These are phyloP conservation scores for Colletotrichum kahawae DNA, from an alignment of 2,329 filamentous ascomycete genomes.

Conservation along the genomic window DNA sequence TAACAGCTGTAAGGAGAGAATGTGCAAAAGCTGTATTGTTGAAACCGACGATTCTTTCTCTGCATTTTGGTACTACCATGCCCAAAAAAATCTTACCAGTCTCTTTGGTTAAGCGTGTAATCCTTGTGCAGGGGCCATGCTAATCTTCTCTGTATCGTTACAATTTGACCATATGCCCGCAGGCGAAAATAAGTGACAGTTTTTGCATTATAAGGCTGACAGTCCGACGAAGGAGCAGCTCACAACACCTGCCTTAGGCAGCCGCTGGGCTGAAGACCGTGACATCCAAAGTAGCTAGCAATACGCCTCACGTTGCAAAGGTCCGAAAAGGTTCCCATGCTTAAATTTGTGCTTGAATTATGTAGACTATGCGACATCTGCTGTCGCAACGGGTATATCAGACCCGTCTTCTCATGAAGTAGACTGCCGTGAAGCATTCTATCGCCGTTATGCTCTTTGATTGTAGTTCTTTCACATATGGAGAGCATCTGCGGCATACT, in stretches of 20 bases:
- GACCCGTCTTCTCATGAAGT: not conserved
- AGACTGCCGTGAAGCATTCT: not conserved
- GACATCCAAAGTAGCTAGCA: not conserved
- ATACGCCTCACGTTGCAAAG: not conserved
- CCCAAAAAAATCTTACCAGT: not conserved
- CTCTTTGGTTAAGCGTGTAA: not conserved
- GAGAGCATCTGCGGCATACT: not conserved
- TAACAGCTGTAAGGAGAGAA: not conserved
- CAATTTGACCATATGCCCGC: not conserved
- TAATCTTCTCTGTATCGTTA: constrained; percentile 1
- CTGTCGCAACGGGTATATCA: not conserved
- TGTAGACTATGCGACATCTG: not conserved
- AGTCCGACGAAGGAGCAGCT: not conserved
- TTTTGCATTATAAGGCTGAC: not conserved
- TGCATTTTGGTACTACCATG: too few relatives aligned
- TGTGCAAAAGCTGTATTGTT: not conserved
- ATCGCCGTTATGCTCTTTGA: not conserved
- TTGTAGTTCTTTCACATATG: not conserved
- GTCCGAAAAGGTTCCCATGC: not conserved
- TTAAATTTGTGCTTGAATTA: not conserved
- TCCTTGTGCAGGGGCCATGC: not conserved
- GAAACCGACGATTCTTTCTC: not conserved
- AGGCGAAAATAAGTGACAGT: not conserved
- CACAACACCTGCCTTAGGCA: not conserved
- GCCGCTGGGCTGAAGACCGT: not conserved